Evolutionary conservation across 2,329 filamentous ascomycete species (phyloP), one percentile per base, ranked within the genome.

Genomic region (Xylariaceae sp.): DNA sequence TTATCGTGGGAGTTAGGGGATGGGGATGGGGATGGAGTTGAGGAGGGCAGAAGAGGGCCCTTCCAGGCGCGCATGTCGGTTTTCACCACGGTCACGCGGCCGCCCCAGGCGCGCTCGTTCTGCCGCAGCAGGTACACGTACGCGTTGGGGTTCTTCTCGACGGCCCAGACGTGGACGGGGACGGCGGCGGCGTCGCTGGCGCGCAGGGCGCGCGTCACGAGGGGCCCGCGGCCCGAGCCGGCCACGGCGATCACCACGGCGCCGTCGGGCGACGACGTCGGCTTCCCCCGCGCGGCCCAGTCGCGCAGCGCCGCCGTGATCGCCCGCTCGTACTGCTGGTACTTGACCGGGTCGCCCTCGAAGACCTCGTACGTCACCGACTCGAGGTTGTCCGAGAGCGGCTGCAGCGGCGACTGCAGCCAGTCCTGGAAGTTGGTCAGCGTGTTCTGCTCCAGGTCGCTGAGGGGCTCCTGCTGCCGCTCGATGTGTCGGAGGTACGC

Each of bases 341-440:
- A 99, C 75, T 99, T 99, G 75, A 99, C 90, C 0, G 95, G 95
- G 62, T 99, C 96, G 65, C 96, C 96, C 73, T 99, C 95, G 68
- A 99, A 99, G 2, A 98, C 93, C 71, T 99, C 95, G 73, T 99
- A 99, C 0, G 95, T 99, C 42, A 96, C 90, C 45, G 92, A 96
- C 72, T 99, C 96, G 14, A 99, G 81, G 66, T 99, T 99, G 73
- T 99, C 95, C 0, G 93, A 93, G 14, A 99, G 81, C 0, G 95
- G 95, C 72, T 99, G 96, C 41, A 99, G 79, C 2, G 95, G 95
- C 1, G 93, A 93, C 73, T 99, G 95, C 10, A 99, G 81, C 81
- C 95, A 99, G 73, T 99, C 95, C 69, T 99, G 96, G 84, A 86
- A 83, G 64, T 77, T 83, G 3, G 77, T 80, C 54, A 86, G 70